A percentile compares a stretch with the other conserved stretches of the same genome.
phyloP scores from a whole-genome alignment of 2,329 filamentous ascomycete genomes.

The Arthrobotrys conoides region DNA sequence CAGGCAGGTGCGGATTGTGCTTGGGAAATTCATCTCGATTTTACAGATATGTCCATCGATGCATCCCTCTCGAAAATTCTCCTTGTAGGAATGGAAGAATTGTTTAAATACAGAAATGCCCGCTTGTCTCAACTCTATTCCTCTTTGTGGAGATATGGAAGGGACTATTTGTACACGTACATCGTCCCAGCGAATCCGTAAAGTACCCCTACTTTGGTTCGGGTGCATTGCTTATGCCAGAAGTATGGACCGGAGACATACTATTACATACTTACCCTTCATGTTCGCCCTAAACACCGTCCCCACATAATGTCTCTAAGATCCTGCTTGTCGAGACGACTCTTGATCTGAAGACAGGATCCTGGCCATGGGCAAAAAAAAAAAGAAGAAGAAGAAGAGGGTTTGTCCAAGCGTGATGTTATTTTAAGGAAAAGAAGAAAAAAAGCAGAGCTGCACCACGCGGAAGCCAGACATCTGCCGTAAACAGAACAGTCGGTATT shows the following conservation, averaged over 20 bases:
- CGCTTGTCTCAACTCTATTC: constrained; percentile 48
- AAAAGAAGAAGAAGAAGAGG: background rate
- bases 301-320: constrained; percentile 46
- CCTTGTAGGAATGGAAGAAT: constrained; percentile 50
- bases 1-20: constrained; percentile 14
- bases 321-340: constrained; percentile 36
- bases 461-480: constrained; percentile 41
- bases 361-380: constrained; percentile 18
- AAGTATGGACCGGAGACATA: constrained; percentile 42
- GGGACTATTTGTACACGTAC: constrained; percentile 23
- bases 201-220: constrained; percentile 25
- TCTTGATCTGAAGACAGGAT: constrained; percentile 23
- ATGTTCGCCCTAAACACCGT: constrained; percentile 42
- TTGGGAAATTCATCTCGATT: constrained; percentile 18
- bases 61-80: constrained; percentile 37
- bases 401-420: constrained; percentile 20
- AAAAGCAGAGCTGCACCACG: constrained; percentile 31
- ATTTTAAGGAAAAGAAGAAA: constrained; percentile 24
- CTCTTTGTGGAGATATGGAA: constrained; percentile 39
- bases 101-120: constrained; percentile 47
- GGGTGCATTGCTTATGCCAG: constrained; percentile 22
- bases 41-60: constrained; percentile 8
- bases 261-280: constrained; percentile 6
- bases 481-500: constrained; percentile 21
- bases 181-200: background rate